Evolutionary conservation across 1,139 yeast species (phyloP).

Genomic region (Blastobotrys malaysiensis): DNA sequence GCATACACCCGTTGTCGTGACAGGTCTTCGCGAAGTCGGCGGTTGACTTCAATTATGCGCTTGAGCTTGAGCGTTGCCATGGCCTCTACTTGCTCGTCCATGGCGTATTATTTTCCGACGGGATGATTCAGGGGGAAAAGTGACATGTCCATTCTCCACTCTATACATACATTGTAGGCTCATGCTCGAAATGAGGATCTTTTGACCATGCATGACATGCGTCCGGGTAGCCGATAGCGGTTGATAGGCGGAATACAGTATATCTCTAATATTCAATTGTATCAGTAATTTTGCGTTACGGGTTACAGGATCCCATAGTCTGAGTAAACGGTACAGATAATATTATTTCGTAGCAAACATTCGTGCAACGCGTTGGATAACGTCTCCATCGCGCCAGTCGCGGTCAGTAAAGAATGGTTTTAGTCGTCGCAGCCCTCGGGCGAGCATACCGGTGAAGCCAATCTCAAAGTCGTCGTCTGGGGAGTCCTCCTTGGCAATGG

Average conservation of each 20-base stretch:
- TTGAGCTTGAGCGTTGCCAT: conserved; percentile 46
- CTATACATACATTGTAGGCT: neutral
- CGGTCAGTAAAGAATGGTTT: neutral
- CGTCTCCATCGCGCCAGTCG: neutral
- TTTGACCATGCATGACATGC: neutral
- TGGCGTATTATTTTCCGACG: conserved; percentile 1
- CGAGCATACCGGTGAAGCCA: neutral
- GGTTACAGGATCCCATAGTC: no score
- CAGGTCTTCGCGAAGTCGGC: conserved; percentile 49
- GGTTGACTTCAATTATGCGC: conserved; percentile 58
- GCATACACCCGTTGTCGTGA: conserved; percentile 59
- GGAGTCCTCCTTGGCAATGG: neutral
- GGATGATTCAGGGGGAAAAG: neutral
- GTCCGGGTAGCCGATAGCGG: no score
- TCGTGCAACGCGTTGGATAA: neutral
- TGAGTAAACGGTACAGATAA: no score
- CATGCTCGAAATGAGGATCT: neutral
- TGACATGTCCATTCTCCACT: neutral
- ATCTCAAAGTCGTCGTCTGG: neutral
- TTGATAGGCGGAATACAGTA: no score
- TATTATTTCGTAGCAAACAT: neutral
- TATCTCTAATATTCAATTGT: no score
- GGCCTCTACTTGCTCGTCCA: conserved; percentile 21
- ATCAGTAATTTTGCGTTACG: no score
- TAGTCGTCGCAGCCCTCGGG: neutral